Evolutionary conservation across 2,329 filamentous ascomycete genomes (phyloP), one percentile per base, ranked within the genome.

Genomic region (Didymella keratinophila): DNA sequence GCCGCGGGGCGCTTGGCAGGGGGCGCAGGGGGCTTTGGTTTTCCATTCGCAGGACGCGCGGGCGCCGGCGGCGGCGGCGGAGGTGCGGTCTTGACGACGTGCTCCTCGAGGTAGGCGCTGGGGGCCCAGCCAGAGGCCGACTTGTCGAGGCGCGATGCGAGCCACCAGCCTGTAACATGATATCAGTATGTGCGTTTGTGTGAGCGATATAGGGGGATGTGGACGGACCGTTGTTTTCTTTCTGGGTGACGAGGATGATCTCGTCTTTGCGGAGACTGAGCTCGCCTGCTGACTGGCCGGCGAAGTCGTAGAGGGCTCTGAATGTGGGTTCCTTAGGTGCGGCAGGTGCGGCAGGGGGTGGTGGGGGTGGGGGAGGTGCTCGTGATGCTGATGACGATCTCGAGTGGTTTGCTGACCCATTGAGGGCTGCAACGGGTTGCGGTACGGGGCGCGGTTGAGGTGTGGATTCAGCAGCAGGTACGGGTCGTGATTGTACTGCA

Each of bases 271-370:
- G 85, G 63, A 99, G 86, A 16, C 90, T 89, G 50, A 99, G 83
- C 78, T 98, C 93, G 66, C 96, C 97, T 57, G 89, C 86, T 63
- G 86, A 91, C 67, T 94, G 89, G 16, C 93, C 93, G 53, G 83
- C 85, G 76, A 98, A 99, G 70, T 97, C 93, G 76, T 98, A 99
- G 45, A 98, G 78, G 4, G 93, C 95, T 80, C 93, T 95, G 71
- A 91, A 96, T 67, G 89, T 92, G 27, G 92, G 87, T 76, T 93
- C 94, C 69, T 82, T 82, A 10, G 84, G 80, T 36, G 84, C 77
- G 39, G 83, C 82, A 9, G 86, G 83, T 41, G 89, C 82, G 20
- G 88, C 82, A 14, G 89, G 84, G 2, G 90, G 84, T 16, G 91
- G 87, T 0, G 89, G 89, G 39, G 84, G 87, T 48, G 78, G 84